Evolutionary conservation across 2,329 filamentous ascomycete genomes (phyloP), one percentile per base, ranked within the genome.

Genomic region (Coniella lustricola): DNA sequence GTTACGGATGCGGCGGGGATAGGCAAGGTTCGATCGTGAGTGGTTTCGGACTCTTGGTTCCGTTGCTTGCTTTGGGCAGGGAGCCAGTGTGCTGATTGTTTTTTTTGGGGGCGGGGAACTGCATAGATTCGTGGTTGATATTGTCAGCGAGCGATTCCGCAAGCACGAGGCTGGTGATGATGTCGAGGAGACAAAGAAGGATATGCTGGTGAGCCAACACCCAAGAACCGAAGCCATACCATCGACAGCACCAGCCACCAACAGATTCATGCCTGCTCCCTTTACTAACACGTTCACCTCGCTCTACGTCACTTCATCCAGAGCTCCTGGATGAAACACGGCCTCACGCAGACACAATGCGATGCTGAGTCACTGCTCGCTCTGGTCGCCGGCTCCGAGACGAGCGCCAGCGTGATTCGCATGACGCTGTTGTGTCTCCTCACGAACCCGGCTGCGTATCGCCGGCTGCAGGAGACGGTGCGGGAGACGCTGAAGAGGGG

Each of bases 121-220:
- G 1, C 34, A 37, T 13, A 44, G 20, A 2, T 25, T 40, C 9
- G 45, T 48, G 2, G 41, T 10, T 10, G 25, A 29, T 29, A 10
- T 29, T 5, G 25, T 29, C 25, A 10, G 10, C 14, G 25, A 44
- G 12, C 29, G 39, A 31, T 43, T 48, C 21, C 25, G 17, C 3
- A 34, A 44, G 22, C 64, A 61, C 2, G 62, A 70, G 36, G 62
- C 65, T 5, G 25, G 25, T 10, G 25, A 3, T 66, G 71, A n/a
- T 60, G 64, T 1, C 64, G 68, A 16, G 3, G 4, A 33, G 16
- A 4, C 5, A 14, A 35, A 18, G 8, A 62, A 64, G 2, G 75
- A 78, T 51, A 79, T 79, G 74, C 63, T 79, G 2, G 49, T 51
- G 20, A 41, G 25, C n/a, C n/a, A n/a, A n/a, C n/a, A n/a, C n/a